These are phyloP conservation scores for Podospora didyma DNA, from an alignment of 495 filamentous ascomycete genomes.

Conservation along the genomic window DNA sequence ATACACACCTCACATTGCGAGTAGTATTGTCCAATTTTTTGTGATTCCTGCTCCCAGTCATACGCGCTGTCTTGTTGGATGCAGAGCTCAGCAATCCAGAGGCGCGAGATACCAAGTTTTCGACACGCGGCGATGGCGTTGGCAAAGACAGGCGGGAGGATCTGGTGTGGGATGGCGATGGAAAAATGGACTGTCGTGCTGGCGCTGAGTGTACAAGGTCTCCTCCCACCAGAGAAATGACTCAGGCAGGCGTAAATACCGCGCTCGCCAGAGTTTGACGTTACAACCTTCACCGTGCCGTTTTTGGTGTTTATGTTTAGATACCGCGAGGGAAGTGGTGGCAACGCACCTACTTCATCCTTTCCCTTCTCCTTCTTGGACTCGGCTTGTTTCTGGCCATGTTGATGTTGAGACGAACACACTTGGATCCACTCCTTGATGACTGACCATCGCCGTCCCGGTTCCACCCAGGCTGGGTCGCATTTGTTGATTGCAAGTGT, in stretches of 20 bases:
- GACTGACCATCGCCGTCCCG: neutral
- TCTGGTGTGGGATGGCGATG: neutral
- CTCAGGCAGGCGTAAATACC: neutral
- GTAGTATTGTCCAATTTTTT: neutral
- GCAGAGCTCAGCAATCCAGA: neutral
- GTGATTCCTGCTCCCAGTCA: neutral
- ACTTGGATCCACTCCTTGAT: neutral
- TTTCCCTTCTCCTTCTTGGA: too few species aligned
- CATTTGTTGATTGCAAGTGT: neutral
- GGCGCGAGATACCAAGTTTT: neutral
- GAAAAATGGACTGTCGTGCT: neutral
- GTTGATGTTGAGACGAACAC: neutral
- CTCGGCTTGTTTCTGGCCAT: neutral
- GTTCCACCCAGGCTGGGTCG: neutral
- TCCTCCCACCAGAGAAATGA: neutral
- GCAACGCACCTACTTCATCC: neutral
- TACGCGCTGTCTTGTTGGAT: neutral
- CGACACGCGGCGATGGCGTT: neutral
- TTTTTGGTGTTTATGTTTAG: neutral
- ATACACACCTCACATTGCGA: neutral
- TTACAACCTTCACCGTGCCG: neutral
- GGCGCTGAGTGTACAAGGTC: neutral
- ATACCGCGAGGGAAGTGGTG: neutral
- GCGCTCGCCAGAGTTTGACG: neutral
- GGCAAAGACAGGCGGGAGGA: neutral